Percentiles rank a stretch among this genome's conserved stretches.
Conservation (phyloP, 345 rosid genomes). For the Kandelia obovata region DNA sequence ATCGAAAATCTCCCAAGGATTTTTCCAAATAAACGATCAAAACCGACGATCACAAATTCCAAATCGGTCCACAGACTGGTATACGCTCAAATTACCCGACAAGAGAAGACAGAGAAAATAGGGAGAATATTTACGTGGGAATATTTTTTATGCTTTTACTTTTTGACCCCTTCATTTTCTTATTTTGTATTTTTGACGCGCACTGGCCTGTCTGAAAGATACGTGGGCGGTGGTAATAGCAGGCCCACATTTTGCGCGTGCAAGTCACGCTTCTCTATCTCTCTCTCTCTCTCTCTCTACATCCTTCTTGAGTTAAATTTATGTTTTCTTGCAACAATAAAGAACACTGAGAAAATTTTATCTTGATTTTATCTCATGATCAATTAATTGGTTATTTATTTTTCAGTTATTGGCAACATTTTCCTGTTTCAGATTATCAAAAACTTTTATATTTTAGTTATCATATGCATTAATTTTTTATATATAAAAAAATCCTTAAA, state of each 20-base stretch:
- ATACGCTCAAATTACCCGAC: background rate
- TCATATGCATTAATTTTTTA: too few species aligned
- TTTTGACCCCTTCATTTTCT: background rate
- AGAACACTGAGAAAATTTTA: too few species aligned
- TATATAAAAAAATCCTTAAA: too few species aligned
- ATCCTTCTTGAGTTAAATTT: background rate
- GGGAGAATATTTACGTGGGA: slow-evolving; percentile 21
- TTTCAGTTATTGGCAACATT: too few species aligned
- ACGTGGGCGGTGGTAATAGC: background rate
- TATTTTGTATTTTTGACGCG: background rate
- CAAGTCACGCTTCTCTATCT: background rate
- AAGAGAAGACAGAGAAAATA: background rate
- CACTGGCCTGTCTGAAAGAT: slow-evolving; percentile 1
- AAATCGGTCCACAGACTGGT: slow-evolving; percentile 5
- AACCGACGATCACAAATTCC: slow-evolving; percentile 36
- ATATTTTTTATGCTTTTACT: background rate
- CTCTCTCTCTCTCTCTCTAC: too few species aligned
- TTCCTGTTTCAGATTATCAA: too few species aligned
- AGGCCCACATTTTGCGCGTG: slow-evolving; percentile 16
- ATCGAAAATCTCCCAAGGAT: slow-evolving; percentile 17
- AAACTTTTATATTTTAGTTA: too few species aligned
- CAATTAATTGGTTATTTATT: too few species aligned
- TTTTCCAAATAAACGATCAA: slow-evolving; percentile 30
- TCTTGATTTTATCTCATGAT: too few species aligned
- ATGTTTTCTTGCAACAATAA: background rate